Percentiles rank a stretch among this genome's conserved stretches.
Conservation (phyloP, 352 stramenopile genomes). For the Phytophthora pluvialis region DNA sequence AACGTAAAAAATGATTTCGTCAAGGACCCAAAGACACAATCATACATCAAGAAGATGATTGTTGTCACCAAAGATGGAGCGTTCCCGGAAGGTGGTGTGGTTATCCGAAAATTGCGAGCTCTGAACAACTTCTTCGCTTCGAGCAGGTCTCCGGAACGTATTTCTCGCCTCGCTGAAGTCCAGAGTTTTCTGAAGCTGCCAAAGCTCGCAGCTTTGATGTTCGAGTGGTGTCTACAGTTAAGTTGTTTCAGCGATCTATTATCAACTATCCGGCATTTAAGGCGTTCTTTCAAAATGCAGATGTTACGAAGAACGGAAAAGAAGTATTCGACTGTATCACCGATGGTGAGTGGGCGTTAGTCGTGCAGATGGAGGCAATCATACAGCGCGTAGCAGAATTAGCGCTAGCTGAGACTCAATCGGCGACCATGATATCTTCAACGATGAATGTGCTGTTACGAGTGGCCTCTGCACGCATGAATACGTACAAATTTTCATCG, state of each 20-base stretch:
- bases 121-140: constrained; percentile 15
- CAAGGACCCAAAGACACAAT: not conserved
- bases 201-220: not conserved
- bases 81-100: constrained; percentile 2
- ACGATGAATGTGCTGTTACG: too few relatives aligned
- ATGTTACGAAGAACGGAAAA: not conserved
- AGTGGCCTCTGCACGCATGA: too few relatives aligned
- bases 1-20: constrained; percentile 1
- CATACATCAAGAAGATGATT: not conserved
- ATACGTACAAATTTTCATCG: too few relatives aligned
- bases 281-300: not conserved
- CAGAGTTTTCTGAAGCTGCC: constrained; percentile 9
- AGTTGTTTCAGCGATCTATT: constrained; percentile 4
- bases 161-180: not conserved
- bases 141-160: not conserved
- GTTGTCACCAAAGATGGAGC: constrained; percentile 1
- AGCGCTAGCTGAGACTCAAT: too few relatives aligned
- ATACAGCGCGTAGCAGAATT: too few relatives aligned
- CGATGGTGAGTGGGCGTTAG: not conserved
- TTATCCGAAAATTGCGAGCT: constrained; percentile 13
- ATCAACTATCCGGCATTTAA: constrained; percentile 9
- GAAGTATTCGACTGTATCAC: not conserved
- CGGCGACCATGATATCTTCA: too few relatives aligned
- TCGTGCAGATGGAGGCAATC: constrained; percentile 13
- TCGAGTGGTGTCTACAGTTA: too few relatives aligned